Evolutionary conservation across 805 yeast genomes (phyloP).

Genomic region (Saccharomycopsis guyanensis): DNA sequence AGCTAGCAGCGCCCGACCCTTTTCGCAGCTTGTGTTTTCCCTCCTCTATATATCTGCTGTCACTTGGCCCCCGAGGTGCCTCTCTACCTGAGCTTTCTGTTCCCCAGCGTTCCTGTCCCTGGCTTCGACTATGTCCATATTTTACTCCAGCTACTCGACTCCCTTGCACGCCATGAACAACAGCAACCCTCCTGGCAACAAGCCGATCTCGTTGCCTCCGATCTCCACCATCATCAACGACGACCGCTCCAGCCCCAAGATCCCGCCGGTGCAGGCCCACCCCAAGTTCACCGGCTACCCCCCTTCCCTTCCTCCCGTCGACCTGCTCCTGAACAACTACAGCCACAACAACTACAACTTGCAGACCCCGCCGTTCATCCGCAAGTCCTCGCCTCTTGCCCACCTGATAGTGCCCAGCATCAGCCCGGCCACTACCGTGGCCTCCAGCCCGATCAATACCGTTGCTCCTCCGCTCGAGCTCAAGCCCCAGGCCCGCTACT

Average conservation of each 20-base stretch:
- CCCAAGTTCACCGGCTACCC: neutral
- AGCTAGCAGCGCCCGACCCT: no score
- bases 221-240: conserved; percentile 12
- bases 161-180: neutral
- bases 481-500: neutral
- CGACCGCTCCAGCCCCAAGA: neutral
- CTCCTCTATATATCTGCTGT: no score
- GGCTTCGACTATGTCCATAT: neutral
- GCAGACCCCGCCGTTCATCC: neutral
- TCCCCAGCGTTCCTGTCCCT: no score
- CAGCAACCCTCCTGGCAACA: neutral
- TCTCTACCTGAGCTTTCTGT: neutral
- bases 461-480: neutral
- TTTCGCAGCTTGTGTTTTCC: no score
- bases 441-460: neutral
- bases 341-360: neutral
- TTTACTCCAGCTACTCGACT: neutral
- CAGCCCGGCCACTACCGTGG: neutral
- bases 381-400: neutral
- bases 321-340: neutral
- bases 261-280: neutral
- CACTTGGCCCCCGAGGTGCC: no score
- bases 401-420: neutral
- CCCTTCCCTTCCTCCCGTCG: neutral
- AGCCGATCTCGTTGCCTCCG: conserved; percentile 14